Evolutionary conservation across 1,284 basidiomycete genomes (phyloP).

Genomic region (Ceratobasidium sp.): DNA sequence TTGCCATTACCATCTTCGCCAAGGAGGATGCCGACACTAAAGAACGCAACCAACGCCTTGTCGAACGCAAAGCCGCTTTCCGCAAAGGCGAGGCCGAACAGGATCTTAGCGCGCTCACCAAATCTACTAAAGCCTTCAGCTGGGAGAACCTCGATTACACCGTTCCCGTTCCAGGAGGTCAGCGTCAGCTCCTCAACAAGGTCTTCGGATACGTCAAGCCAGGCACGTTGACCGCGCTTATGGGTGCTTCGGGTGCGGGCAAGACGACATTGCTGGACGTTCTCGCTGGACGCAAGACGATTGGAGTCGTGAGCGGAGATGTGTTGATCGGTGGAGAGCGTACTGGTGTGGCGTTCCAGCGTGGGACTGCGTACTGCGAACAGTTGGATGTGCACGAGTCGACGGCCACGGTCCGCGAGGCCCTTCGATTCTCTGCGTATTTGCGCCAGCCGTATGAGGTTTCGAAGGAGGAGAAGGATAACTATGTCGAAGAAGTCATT

Average conservation of each 20-base stretch:
- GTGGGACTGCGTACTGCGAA: conserved; percentile 67
- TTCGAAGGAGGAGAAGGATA: conserved; percentile 65
- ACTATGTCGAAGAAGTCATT: conserved; percentile 67
- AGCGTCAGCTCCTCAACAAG: conserved; percentile 64
- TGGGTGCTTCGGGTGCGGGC: conserved; percentile 71
- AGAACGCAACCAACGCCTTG: conserved; percentile 72
- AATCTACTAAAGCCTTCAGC: conserved; percentile 58
- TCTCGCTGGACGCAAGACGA: conserved; percentile 66
- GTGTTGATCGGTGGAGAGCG: conserved; percentile 67
- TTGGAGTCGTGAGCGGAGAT: conserved; percentile 65
- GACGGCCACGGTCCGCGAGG: conserved; percentile 70
- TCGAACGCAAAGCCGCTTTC: conserved; percentile 64
- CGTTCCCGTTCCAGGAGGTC: conserved; percentile 66
- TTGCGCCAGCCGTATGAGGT: conserved; percentile 67
- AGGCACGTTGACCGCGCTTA: conserved; percentile 69
- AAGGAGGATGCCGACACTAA: conserved; percentile 79
- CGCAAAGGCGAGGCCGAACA: conserved; percentile 40
- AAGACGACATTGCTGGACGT: conserved; percentile 67
- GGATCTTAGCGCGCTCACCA: conserved; percentile 36
- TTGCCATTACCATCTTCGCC: conserved; percentile 75
- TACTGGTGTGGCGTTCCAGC: conserved; percentile 63
- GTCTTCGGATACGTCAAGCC: conserved; percentile 70
- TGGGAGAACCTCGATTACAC: conserved; percentile 64
- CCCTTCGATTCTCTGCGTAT: conserved; percentile 70
- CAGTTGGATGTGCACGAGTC: conserved; percentile 67